These are phyloP conservation scores for Penicillium ochrochloron DNA, from an alignment of 495 filamentous ascomycete species.

Conservation along the genomic window DNA sequence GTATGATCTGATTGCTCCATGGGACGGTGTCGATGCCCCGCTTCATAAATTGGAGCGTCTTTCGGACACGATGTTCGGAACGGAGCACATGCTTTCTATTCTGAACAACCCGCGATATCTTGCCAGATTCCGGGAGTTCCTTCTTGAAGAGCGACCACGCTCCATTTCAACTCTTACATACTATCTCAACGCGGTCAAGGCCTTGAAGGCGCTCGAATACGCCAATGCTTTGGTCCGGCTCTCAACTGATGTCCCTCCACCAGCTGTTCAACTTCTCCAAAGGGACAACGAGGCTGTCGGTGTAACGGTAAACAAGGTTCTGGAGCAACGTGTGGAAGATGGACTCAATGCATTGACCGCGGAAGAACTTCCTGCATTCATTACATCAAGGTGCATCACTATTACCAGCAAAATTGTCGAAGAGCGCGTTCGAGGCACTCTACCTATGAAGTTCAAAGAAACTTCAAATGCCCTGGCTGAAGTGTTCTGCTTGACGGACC, in stretches of 20 bases:
- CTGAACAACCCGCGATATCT: conserved; percentile 71
- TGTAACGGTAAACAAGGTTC: conserved; percentile 53
- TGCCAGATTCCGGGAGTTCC: conserved; percentile 62
- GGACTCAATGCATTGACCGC: conserved; percentile 63
- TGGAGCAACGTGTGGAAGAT: conserved; percentile 61
- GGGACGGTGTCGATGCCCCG: conserved; percentile 32
- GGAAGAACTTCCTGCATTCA: conserved; percentile 73
- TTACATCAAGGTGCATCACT: conserved; percentile 51
- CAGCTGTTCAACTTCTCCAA: conserved; percentile 47
- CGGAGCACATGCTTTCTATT: conserved; percentile 61
- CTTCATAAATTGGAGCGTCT: conserved; percentile 58
- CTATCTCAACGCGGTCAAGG: conserved; percentile 70
- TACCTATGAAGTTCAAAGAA: conserved; percentile 50
- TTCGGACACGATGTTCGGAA: conserved; percentile 67
- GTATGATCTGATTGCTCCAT: conserved; percentile 38
- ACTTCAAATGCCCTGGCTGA: conserved; percentile 74
- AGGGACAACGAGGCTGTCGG: conserved; percentile 48
- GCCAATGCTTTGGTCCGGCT: conserved; percentile 64
- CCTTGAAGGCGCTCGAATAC: conserved; percentile 71
- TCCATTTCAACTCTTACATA: conserved; percentile 67
- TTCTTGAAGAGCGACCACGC: conserved; percentile 72
- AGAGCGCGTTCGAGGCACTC: conserved; percentile 39
- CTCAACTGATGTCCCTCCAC: conserved; percentile 40
- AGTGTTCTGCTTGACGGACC: conserved; percentile 79
- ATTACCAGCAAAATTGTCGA: conserved; percentile 45